Percentiles rank a stretch among this genome's conserved stretches.
phyloP scores from a whole-genome alignment of 1,284 basidiomycete genomes.

The Puccinia hordei region DNA sequence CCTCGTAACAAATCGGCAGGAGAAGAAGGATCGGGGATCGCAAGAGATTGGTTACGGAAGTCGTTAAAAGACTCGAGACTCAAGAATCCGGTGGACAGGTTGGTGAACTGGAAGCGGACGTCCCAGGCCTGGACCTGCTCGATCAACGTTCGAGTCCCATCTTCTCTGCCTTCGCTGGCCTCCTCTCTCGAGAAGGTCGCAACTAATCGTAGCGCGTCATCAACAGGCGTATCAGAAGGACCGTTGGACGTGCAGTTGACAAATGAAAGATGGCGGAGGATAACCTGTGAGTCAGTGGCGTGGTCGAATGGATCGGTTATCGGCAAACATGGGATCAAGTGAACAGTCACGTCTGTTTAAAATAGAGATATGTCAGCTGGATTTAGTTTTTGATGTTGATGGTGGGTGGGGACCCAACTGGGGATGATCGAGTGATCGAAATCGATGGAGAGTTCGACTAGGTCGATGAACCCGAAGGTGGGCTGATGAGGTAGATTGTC shows the following conservation, averaged over 20 bases:
- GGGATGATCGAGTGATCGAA: constrained; percentile 21
- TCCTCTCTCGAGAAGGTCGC: constrained; percentile 1
- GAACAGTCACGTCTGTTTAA: constrained; percentile 1
- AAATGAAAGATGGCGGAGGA: constrained; percentile 2
- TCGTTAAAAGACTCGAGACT: constrained; percentile 14
- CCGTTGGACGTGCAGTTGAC: too few relatives aligned
- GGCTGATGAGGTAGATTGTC: background rate
- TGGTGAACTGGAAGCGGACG: background rate
- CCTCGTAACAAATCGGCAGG: background rate
- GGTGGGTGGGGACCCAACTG: background rate
- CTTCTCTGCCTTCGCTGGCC: background rate
- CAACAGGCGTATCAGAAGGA: too few relatives aligned
- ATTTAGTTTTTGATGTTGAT: background rate
- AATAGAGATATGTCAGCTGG: background rate
- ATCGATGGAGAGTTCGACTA: constrained; percentile 26
- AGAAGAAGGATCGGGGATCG: background rate
- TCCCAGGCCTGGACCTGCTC: constrained; percentile 29
- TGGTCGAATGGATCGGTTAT: constrained; percentile 24
- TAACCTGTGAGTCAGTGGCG: background rate
- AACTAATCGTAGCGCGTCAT: background rate
- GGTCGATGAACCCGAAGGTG: constrained; percentile 10
- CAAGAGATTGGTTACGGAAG: background rate
- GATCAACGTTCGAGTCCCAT: too few relatives aligned
- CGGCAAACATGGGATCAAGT: constrained; percentile 6
- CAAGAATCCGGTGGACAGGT: constrained; percentile 22